Base-by-base conservation (phyloP, 768 basidiomycete genomes). In the Tricholoma sp. region DNA sequence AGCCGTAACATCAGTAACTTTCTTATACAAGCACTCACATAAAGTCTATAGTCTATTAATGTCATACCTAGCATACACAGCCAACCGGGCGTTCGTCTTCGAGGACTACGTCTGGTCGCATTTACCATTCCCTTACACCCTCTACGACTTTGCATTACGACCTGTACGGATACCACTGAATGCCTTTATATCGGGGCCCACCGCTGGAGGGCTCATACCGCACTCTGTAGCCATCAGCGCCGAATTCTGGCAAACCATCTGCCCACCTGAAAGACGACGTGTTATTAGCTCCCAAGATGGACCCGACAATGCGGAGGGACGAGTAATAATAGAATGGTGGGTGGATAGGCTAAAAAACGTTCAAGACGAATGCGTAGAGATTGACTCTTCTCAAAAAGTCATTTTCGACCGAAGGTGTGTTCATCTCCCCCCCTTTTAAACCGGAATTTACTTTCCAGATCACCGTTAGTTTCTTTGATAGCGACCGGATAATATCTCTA, bases 81-180 rank as follows among this genome's bases (percentile, higher is more conserved):
- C 80, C 10, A 76, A 81, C 58, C 70, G 83, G 12, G 79, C 81
- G 0, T 85, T 78, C 56, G 83, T 86, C 1, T 87, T 86, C 56
- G 81, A 84, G 57, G 83, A 84, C 63, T 84, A 83, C 57, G 75
- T 74, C 34, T 85, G 83, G 83, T 83, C 84, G 0, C 80, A 78
- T 50, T 60, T 72, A 0, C 79, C 83, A 2, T 66, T 82, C 29
- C 78, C 79, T 3, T 84, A 81, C 66, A 80, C 81, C 2, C 52
- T 83, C 0, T 82, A 84, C 58, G 81, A 79, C 59, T 76, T 81
- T 55, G 72, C 79, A 0, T 71, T 84, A 54, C 76, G 83, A 19
- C 78, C 81, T 4, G 71, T 77, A 0, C 72, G 73, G 4, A 74
- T 84, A 47, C 85, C 85, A 0, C 63, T 86, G 39, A 83, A 84